Base-by-base conservation (phyloP, 495 filamentous ascomycete species). In the Aspergillus affinis region DNA sequence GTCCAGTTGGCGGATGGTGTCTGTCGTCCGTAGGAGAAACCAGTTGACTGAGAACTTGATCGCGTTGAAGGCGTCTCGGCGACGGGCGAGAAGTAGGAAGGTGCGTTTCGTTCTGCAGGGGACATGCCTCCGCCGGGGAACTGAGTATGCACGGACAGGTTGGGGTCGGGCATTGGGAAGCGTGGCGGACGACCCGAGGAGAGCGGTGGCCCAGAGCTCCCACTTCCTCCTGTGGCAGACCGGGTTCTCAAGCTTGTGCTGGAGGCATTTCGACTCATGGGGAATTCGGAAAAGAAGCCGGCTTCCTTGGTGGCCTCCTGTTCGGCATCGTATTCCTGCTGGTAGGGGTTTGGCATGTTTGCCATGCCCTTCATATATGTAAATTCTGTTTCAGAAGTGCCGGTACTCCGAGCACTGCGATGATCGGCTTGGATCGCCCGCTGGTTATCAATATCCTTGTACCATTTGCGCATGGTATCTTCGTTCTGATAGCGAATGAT, bases 31-130 rank as follows among this genome's bases (percentile, higher is more conserved):
- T 95, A 96, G 7, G 86, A 84, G 66, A 88, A 93, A 60, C 84
- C 81, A 36, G 80, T 81, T 3, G 84, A 83, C 51, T 85, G 84
- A 55, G 90, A 94, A 73, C 89, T 96, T 8, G 91, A 91, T 50
- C 93, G 84, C 6, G 88, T 89, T 2, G 91, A 95, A 19, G 94
- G 92, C 1, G 92, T 93, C 58, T 97, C 92, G 13, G 82, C 83
- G 10, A 86, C 82, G 1, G 94, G 94, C 0, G 93, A 97, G 71
- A 98, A 98, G 70, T 97, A 97, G 8, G 92, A 97, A 51, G 88
- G 85, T 26, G 81, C 81, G 59, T 75, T 68, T 57, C 79, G 72
- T 58, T 86, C 82, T 49, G 71, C 70, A 26, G 87, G 75, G 56
- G 81, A 79, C 69, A 77, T 62, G 73, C 75, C 68, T 68, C 83